These are phyloP conservation scores for Entamoeba histolytica DNA, from an alignment of 208 protist genomes.

Conservation along the genomic window DNA sequence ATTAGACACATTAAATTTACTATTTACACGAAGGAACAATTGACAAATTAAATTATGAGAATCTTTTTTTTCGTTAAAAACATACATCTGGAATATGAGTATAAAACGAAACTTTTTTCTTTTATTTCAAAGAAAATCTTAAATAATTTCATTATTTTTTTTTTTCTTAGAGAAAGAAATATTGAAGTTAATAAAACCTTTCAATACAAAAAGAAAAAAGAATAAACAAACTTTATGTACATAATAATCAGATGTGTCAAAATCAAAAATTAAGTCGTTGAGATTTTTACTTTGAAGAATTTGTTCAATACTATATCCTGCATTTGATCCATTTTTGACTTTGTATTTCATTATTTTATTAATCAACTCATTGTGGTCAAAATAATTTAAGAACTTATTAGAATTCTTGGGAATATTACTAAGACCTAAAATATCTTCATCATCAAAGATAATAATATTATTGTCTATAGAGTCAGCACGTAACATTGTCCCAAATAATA, in stretches of 20 bases:
- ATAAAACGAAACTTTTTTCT: too few species aligned
- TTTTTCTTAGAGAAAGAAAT: too few species aligned
- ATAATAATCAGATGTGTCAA: neutral
- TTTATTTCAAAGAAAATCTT: too few species aligned
- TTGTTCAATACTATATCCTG: neutral
- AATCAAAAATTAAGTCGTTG: neutral
- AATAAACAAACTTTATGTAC: neutral
- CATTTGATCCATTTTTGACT: neutral
- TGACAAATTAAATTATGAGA: neutral
- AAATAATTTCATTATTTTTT: too few species aligned
- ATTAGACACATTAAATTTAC: neutral
- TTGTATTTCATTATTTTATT: neutral
- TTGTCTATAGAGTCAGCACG: neutral
- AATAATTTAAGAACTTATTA: neutral
- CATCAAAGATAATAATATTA: neutral
- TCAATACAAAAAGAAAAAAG: neutral
- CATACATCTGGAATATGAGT: neutral
- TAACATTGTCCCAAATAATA: neutral
- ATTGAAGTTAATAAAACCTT: too few species aligned
- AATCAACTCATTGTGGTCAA: neutral
- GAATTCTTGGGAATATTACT: neutral
- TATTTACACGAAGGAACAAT: neutral
- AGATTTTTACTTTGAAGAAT: neutral
- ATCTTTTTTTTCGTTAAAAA: neutral
- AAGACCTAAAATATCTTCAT: neutral